phyloP scores from a whole-genome alignment of 768 basidiomycete species.

The Lactarius evosmus region DNA sequence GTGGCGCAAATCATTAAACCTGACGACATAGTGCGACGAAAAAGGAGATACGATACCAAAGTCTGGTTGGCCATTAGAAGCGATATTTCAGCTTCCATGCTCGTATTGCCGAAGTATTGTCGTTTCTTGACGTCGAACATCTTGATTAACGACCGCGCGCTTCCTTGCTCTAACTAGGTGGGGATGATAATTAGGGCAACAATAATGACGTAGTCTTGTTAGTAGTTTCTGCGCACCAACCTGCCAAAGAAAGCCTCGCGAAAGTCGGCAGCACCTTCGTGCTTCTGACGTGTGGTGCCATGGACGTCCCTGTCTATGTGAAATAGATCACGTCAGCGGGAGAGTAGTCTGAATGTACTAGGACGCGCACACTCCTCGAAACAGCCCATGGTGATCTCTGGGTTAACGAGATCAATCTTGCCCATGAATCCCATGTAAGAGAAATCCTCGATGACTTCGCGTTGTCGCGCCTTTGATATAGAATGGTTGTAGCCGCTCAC shows the following conservation, averaged over 20 bases:
- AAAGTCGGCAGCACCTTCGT: constrained; percentile 66
- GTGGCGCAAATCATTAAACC: not conserved
- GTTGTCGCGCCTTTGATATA: constrained; percentile 64
- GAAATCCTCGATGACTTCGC: constrained; percentile 72
- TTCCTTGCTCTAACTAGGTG: constrained; percentile 55
- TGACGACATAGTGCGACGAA: not conserved
- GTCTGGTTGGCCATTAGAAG: constrained; percentile 97
- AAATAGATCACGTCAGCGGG: not conserved
- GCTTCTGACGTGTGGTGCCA: constrained; percentile 44
- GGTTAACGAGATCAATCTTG: constrained; percentile 74
- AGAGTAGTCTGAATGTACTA: not conserved
- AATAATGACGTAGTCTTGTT: not conserved
- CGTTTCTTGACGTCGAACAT: constrained; percentile 88
- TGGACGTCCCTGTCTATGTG: constrained; percentile 48
- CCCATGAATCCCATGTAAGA: constrained; percentile 81
- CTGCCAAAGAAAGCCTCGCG: constrained; percentile 77
- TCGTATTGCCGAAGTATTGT: constrained; percentile 89
- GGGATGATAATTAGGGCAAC: not conserved
- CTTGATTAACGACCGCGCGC: constrained; percentile 62
- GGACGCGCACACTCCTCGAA: constrained; percentile 79
- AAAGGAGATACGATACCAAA: constrained; percentile 47
- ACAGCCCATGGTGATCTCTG: constrained; percentile 67
- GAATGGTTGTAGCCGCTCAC: constrained; percentile 74
- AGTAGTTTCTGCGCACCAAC: constrained; percentile 58
- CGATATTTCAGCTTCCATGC: constrained; percentile 96